phyloP scores from a whole-genome alignment of 305 asterid species.

The Ilex paraguariensis region DNA sequence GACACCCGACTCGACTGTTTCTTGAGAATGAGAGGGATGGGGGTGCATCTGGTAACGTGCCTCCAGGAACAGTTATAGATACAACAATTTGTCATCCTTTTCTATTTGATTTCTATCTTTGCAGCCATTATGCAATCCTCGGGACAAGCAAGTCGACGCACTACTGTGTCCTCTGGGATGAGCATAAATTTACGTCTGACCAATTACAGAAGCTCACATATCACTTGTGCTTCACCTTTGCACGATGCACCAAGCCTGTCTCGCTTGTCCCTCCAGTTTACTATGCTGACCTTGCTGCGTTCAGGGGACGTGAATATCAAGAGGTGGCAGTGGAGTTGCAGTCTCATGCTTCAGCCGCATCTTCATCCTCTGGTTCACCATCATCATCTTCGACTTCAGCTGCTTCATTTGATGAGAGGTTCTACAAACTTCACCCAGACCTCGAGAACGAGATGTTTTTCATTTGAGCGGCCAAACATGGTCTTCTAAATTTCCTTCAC shows the following conservation, averaged over 20 bases:
- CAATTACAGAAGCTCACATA: neutral
- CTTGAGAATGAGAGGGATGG: constrained; percentile 24
- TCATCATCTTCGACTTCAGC: neutral
- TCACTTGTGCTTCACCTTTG: neutral
- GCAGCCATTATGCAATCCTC: constrained; percentile 59
- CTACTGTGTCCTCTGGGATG: constrained; percentile 50
- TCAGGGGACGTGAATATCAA: neutral
- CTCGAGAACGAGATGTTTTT: neutral
- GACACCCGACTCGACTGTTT: constrained; percentile 56
- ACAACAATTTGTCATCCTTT: constrained; percentile 47
- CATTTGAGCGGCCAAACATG: too few species aligned
- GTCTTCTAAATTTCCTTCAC: neutral
- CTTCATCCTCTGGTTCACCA: too few species aligned
- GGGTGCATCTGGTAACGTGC: constrained; percentile 35
- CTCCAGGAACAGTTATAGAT: constrained; percentile 71
- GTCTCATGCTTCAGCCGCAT: neutral
- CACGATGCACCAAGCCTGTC: neutral
- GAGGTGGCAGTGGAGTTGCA: neutral
- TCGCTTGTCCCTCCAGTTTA: neutral
- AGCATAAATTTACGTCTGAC: constrained; percentile 37
- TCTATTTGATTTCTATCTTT: constrained; percentile 60
- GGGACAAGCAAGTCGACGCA: constrained; percentile 70
- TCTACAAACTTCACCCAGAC: neutral
- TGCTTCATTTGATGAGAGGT: neutral
- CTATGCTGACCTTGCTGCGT: neutral